Evolutionary conservation across 352 stramenopile genomes (phyloP).

Genomic region (Thalassiosira exigua): DNA sequence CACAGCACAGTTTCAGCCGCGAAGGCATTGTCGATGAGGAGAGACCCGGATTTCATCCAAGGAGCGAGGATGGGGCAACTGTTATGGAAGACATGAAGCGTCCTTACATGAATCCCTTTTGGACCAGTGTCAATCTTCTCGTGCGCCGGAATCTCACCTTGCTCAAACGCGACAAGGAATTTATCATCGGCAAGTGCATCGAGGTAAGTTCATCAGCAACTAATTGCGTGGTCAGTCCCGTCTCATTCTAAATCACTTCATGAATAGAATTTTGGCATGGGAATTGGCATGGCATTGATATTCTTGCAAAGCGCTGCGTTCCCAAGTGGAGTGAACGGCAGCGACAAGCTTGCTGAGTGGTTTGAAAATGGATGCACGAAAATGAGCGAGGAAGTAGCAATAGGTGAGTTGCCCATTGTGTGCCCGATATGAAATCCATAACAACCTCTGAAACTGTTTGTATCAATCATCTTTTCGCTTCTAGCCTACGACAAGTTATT

Average conservation of each 20-base stretch:
- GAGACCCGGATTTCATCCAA: constrained; percentile 40
- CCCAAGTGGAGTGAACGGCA: constrained; percentile 39
- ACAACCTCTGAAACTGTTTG: no score
- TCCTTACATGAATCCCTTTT: constrained; percentile 57
- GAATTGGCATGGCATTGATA: constrained; percentile 64
- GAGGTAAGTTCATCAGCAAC: no score
- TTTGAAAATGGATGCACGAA: constrained; percentile 32
- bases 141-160: constrained; percentile 81
- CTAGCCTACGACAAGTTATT: no score
- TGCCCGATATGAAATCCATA: no score
- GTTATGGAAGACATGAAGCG: no score
- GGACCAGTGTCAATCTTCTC: constrained; percentile 33
- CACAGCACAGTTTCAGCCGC: constrained; percentile 9
- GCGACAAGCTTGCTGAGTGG: constrained; percentile 26
- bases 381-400: constrained; percentile 40
- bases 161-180: constrained; percentile 68
- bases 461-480: background rate
- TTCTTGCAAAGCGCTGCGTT: constrained; percentile 56
- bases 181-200: constrained; percentile 65
- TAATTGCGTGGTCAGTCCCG: no score
- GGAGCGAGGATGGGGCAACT: no score
- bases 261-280: no score
- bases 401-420: no score
- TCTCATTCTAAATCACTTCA: no score
- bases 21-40: constrained; percentile 44